These are phyloP conservation scores for Isabelozyma rhagii DNA, from an alignment of 805 yeast genomes.

Conservation along the genomic window DNA sequence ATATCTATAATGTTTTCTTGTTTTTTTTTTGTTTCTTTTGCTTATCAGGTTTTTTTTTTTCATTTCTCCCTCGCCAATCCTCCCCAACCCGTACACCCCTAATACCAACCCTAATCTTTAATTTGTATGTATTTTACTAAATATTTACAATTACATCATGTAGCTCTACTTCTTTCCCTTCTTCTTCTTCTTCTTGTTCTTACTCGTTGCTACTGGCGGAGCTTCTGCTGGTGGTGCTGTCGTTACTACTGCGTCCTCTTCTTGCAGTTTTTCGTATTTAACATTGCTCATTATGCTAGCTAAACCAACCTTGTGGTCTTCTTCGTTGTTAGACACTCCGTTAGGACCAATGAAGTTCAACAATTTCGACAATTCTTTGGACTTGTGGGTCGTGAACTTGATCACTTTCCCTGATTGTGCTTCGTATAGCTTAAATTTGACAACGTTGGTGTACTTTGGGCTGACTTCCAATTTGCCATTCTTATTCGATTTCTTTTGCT, in stretches of 20 bases:
- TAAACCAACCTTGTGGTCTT: conserved; percentile 27
- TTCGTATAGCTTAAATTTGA: conserved; percentile 62
- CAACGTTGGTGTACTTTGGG: conserved; percentile 25
- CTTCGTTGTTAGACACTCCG: conserved; percentile 36
- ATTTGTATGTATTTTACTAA: conserved; percentile 2
- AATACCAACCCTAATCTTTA: background rate
- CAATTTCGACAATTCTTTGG: conserved; percentile 72
- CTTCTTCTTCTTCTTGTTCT: conserved; percentile 5
- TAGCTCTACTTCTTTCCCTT: conserved; percentile 3
- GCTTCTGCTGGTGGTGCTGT: conserved; percentile 4
- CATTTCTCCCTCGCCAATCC: background rate
- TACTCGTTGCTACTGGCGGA: background rate
- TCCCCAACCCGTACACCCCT: background rate
- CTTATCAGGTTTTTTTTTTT: conserved; percentile 1
- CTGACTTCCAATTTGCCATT: conserved; percentile 3
- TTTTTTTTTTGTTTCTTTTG: background rate
- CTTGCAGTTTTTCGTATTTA: conserved; percentile 22
- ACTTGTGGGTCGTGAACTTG: conserved; percentile 54
- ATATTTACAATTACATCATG: background rate
- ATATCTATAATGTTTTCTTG: conserved; percentile 1
- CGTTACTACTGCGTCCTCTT: conserved; percentile 4
- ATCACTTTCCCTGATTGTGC: conserved; percentile 61
- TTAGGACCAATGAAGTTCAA: conserved; percentile 72
- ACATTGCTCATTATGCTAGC: conserved; percentile 40
- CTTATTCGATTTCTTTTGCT: conserved; percentile 9